Conservation (phyloP, 345 rosid species). For the Linum lewisii region DNA sequence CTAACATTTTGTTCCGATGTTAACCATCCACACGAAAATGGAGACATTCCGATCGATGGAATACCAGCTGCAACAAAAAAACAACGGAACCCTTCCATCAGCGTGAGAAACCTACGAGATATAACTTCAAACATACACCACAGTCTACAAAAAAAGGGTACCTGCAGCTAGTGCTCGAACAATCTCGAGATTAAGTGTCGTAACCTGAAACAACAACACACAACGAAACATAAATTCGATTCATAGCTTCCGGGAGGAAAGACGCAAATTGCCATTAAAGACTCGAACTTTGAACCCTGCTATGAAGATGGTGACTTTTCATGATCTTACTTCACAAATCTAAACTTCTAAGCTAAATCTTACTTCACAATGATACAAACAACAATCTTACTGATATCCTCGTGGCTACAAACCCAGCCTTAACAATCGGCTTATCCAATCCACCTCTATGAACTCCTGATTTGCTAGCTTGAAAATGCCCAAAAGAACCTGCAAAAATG, state of each 20-base stretch:
- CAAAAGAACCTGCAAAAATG: conserved; percentile 66
- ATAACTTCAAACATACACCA: neutral
- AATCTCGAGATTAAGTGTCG: conserved; percentile 76
- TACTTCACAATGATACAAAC: neutral
- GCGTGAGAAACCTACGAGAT: neutral
- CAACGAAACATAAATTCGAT: conserved; percentile 3
- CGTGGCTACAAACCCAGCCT: conserved; percentile 91
- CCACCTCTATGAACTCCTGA: conserved; percentile 96
- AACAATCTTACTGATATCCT: conserved; percentile 63
- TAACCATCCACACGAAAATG: conserved; percentile 75
- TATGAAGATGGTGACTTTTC: too few species aligned
- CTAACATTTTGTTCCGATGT: conserved; percentile 62
- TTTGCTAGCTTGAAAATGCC: conserved; percentile 94
- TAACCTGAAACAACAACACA: conserved; percentile 42
- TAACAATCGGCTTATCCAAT: conserved; percentile 52
- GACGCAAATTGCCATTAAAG: too few species aligned
- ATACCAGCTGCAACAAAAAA: conserved; percentile 64
- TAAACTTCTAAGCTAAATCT: neutral
- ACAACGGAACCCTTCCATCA: conserved; percentile 12
- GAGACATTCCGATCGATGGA: conserved; percentile 82
- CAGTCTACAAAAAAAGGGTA: conserved; percentile 11
- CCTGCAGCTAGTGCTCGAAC: conserved; percentile 93
- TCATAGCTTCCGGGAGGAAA: neutral
- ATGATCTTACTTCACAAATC: too few species aligned
- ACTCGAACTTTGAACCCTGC: neutral